Base-by-base conservation (phyloP, 345 rosid species). In the Laguncularia racemosa region DNA sequence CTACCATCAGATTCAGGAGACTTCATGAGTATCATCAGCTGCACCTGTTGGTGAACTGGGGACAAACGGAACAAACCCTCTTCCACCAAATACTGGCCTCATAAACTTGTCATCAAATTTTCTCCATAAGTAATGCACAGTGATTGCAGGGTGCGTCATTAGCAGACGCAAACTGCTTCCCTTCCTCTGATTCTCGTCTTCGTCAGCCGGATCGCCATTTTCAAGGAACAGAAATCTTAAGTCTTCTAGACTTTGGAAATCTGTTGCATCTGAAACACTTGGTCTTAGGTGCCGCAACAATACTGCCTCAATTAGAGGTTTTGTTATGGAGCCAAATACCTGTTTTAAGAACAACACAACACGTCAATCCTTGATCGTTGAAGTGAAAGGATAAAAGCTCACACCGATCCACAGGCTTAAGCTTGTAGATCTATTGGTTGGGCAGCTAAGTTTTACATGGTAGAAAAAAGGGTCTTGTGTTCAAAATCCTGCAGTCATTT, bases 31-130 rank as follows among this genome's bases (percentile, higher is more conserved):
- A 18, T 70, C 79, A 61, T 60, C 73, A 19, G 69, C 65, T 59
- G 70, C 81, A 21, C 71, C 69, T 2, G 81, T 61, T 20, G 93
- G 85, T 12, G 85, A 73, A 51, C 77, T 50, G 4, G 87, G 82
- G 14, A 74, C 69, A 18, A 67, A 76, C 2, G 89, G 87, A 48
- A 75, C 87, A 45, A 77, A 81, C 8, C 89, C 89, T 11, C 89
- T 56, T 20, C 95, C 95, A 16, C 95, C 84, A n/a, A 86, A 86
- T 46, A 81, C 65, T 0, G 86, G 90, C 56, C 90, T 76, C 88
- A 86, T 84, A 73, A 67, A 84, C 49, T 50, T 81, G 23, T 78
- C 85, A 57, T 86, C 90, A 52, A 86, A 78, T 52, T 81, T 79
- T 67, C 90, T 76, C 95, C 95, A 83, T 3, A 71, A 47, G 78